Evolutionary conservation across 2,329 filamentous ascomycete species (phyloP), one percentile per base, ranked within the genome.

Genomic region (Aureobasidium zeae): DNA sequence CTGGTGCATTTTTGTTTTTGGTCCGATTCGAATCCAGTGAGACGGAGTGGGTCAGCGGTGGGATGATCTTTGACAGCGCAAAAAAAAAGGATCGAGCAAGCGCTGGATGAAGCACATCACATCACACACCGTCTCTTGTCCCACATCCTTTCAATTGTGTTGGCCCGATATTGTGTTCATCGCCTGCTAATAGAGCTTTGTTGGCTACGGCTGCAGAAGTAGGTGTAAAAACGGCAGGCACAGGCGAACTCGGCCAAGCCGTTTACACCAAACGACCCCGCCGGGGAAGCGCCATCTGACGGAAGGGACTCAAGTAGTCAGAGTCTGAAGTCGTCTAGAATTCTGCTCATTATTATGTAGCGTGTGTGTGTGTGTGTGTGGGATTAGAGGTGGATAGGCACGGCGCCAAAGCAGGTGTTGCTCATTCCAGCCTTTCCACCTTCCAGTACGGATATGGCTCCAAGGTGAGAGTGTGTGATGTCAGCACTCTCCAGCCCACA

Each of bases 191-290:
- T 15, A 11, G 11, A 42, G 33, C 38, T 17, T 42, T 42, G 38
- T 33, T 30, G 38, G 17, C 20, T 15, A 33, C 21, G 20, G 30
- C 31, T 35, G 39, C 39, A 44, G 31, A 22, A 35, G 24, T 44
- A 44, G 39, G 30, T 30, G 39, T n/a, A n/a, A n/a, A n/a, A n/a
- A n/a, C 39, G 39, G 39, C 31, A 35, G 39, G 24, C 32, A 44
- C 39, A 22, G 39, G 24, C 17, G 31, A 24, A 30, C 21, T 21
- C 22, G 30, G 30, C n/a, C 39, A 21, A 44, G 31, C 39, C 39
- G 39, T 44, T 44, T 35, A 24, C 24, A 22, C 20, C 28, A 33
- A 33, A 25, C n/a, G n/a, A 31, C 15, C 29, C 38, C 25, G 26
- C 26, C 28, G 38, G 16, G 5, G 29, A 19, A 20, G 29, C 38